Conservation (phyloP, 176 grass and related monocot genomes). For the Carex littledalei region DNA sequence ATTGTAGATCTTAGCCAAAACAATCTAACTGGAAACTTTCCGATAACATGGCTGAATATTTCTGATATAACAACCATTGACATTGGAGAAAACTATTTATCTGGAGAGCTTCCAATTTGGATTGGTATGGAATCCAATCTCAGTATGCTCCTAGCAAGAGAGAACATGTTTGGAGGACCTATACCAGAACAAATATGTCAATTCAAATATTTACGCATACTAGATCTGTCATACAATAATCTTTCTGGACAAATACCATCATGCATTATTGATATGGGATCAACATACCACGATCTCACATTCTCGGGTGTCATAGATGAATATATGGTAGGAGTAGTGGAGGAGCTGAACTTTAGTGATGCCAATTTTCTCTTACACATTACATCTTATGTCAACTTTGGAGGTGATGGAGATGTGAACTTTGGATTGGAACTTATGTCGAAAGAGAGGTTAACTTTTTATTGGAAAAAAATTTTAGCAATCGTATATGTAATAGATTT, state of each 20-base stretch:
- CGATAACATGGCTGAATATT: not conserved
- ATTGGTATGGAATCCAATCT: not conserved
- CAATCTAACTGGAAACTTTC: not conserved
- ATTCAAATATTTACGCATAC: not conserved
- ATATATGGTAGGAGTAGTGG: too few relatives aligned
- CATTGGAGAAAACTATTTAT: not conserved
- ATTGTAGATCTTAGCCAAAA: slow-evolving; percentile 1
- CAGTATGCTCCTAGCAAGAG: not conserved
- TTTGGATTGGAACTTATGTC: too few relatives aligned
- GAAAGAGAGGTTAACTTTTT: too few relatives aligned
- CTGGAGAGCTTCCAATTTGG: not conserved
- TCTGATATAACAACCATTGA: not conserved
- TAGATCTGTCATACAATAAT: slow-evolving; percentile 16
- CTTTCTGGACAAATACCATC: slow-evolving; percentile 13
- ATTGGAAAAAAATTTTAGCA: too few relatives aligned
- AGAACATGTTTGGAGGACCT: slow-evolving; percentile 12
- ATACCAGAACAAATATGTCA: slow-evolving; percentile 2
- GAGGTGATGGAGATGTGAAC: too few relatives aligned
- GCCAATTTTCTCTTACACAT: too few relatives aligned
- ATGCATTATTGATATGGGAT: slow-evolving; percentile 21
- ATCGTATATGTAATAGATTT: too few relatives aligned
- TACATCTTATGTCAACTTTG: too few relatives aligned
- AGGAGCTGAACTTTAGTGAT: too few relatives aligned
- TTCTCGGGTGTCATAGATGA: too few relatives aligned
- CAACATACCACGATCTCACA: too few relatives aligned